A percentile compares a stretch with the other conserved stretches of the same genome.
Conservation (phyloP, 352 stramenopile species). For the Phytophthora kernoviae region DNA sequence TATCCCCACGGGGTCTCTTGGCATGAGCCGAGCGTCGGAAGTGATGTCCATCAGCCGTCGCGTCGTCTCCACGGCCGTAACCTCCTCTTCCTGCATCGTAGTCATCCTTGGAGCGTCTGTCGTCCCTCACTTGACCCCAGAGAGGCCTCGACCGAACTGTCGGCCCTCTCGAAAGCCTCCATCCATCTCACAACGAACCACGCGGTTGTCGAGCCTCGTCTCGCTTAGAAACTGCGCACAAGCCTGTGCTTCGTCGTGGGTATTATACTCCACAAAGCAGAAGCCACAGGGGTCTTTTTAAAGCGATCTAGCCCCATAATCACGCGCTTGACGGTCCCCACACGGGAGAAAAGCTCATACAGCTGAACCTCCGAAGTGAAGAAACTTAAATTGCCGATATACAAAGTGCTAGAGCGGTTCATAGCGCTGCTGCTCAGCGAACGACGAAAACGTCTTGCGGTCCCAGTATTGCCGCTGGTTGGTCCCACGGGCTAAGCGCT, state of each 20-base stretch:
- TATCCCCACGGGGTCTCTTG: conserved; percentile 70
- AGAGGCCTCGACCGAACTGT: conserved; percentile 84
- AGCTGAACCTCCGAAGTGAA: conserved; percentile 96
- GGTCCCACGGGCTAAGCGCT: conserved; percentile 57
- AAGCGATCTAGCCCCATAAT: conserved; percentile 97
- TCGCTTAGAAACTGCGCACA: conserved; percentile 86
- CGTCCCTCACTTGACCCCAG: conserved; percentile 87
- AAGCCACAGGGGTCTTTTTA: conserved; percentile 97
- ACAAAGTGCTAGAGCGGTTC: conserved; percentile 91
- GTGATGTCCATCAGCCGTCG: conserved; percentile 59
- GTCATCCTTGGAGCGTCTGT: conserved; percentile 84
- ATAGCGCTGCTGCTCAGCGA: conserved; percentile 95
- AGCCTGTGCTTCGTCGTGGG: conserved; percentile 71
- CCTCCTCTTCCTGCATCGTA: conserved; percentile 83
- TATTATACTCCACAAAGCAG: conserved; percentile 96
- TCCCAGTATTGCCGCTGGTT: conserved; percentile 94
- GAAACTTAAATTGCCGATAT: conserved; percentile 98
- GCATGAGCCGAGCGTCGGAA: conserved; percentile 63
- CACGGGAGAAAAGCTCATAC: conserved; percentile 93
- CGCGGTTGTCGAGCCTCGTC: conserved; percentile 88
- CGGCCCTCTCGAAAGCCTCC: conserved; percentile 85
- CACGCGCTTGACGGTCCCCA: conserved; percentile 92
- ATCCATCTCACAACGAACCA: conserved; percentile 90
- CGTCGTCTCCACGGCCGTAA: conserved; percentile 72
- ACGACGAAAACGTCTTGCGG: conserved; percentile 92